These are phyloP conservation scores for Skeletonema menzelii DNA, from an alignment of 108 stramenopile genomes.

Conservation along the genomic window DNA sequence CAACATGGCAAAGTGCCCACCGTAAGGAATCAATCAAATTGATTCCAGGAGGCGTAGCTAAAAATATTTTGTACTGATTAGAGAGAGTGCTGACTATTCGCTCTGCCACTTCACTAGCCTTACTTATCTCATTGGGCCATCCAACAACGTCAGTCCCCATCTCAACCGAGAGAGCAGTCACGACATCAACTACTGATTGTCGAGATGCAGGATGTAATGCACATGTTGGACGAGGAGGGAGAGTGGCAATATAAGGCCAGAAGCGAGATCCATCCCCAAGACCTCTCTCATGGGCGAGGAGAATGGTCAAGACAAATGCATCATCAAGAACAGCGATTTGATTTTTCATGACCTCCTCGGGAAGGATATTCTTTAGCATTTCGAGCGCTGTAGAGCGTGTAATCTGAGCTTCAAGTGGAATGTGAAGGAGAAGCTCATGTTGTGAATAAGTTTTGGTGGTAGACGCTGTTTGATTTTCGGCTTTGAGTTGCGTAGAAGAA, in stretches of 20 bases:
- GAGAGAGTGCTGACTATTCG: conserved; percentile 48
- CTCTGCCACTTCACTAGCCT: conserved; percentile 64
- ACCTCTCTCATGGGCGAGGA: conserved; percentile 78
- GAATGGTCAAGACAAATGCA: conserved; percentile 61
- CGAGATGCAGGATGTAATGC: conserved; percentile 58
- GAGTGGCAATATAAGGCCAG: conserved; percentile 79
- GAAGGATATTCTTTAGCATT: conserved; percentile 55
- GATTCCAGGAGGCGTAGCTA: conserved; percentile 35
- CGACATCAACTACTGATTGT: conserved; percentile 68
- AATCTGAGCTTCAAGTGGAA: conserved; percentile 78
- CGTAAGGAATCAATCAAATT: conserved; percentile 46
- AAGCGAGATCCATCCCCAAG: conserved; percentile 60
- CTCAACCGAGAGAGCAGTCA: conserved; percentile 66
- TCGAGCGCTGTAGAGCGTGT: conserved; percentile 72
- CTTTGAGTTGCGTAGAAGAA: background rate
- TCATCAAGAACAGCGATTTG: conserved; percentile 67
- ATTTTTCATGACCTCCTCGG: conserved; percentile 37
- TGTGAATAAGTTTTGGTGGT: conserved; percentile 29
- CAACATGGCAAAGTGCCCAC: conserved; percentile 86
- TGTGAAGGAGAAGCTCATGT: conserved; percentile 66
- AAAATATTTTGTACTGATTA: conserved; percentile 46
- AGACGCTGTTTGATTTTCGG: conserved; percentile 15
- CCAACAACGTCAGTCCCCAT: conserved; percentile 72
- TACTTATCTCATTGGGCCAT: conserved; percentile 73
- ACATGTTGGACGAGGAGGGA: conserved; percentile 76